phyloP scores from a whole-genome alignment of 805 yeast genomes.

The Candida golubevii region DNA sequence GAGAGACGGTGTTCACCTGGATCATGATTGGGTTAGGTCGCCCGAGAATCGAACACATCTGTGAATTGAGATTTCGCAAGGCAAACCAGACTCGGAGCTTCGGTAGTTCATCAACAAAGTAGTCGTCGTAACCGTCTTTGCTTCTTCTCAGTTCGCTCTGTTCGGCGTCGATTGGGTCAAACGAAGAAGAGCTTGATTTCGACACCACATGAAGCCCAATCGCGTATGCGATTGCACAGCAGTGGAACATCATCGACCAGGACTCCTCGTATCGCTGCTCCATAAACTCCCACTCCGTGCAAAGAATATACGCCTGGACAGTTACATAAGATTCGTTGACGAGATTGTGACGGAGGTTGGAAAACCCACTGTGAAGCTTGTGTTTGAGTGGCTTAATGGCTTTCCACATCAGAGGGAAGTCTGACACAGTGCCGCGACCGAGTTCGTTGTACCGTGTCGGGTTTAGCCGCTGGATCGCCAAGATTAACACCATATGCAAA shows the following conservation, averaged over 20 bases:
- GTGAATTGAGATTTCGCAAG: slow-evolving; percentile 44
- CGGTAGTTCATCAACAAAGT: slow-evolving; percentile 20
- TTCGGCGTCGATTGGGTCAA: neutral
- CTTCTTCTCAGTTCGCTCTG: neutral
- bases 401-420: slow-evolving; percentile 19
- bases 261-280: slow-evolving; percentile 48
- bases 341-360: slow-evolving; percentile 43
- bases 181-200: slow-evolving; percentile 7
- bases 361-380: slow-evolving; percentile 37
- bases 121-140: slow-evolving; percentile 17
- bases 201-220: slow-evolving; percentile 48
- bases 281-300: slow-evolving; percentile 47
- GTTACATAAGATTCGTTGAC: slow-evolving; percentile 46
- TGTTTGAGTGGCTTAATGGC: slow-evolving; percentile 17
- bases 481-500: slow-evolving; percentile 41
- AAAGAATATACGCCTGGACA: slow-evolving; percentile 46
- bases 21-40: slow-evolving; percentile 49
- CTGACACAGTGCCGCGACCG: slow-evolving; percentile 5
- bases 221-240: slow-evolving; percentile 47
- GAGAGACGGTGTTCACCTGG: slow-evolving; percentile 30
- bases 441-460: slow-evolving; percentile 23
- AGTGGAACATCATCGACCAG: slow-evolving; percentile 49
- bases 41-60: slow-evolving; percentile 48
- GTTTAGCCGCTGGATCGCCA: slow-evolving; percentile 34
- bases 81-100: slow-evolving; percentile 49